Percentiles rank a stretch among this genome's conserved stretches.
Conservation (phyloP, 1,284 basidiomycete genomes). For the Puccinia coronata region DNA sequence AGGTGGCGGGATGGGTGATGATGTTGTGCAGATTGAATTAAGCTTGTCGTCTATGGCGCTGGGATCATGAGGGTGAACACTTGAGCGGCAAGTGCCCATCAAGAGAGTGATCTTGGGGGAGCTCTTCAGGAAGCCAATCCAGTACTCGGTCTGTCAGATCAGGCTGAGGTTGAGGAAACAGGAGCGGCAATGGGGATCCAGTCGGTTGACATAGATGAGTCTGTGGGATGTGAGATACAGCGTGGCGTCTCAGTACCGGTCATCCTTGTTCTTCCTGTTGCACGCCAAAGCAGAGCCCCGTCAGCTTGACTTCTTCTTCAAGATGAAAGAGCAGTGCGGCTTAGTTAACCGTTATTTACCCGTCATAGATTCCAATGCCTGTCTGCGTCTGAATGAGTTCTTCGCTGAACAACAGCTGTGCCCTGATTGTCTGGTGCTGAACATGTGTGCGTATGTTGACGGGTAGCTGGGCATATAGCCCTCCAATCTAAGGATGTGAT, state of each 20-base stretch:
- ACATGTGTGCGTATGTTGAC: constrained; percentile 19
- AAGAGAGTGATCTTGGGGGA: too few relatives aligned
- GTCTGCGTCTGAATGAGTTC: constrained; percentile 69
- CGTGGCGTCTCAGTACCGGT: constrained; percentile 71
- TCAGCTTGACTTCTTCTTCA: not conserved
- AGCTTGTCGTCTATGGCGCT: constrained; percentile 15
- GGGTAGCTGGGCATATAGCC: not conserved
- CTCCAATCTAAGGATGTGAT: constrained; percentile 25
- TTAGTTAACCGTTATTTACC: too few relatives aligned
- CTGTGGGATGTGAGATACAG: constrained; percentile 81
- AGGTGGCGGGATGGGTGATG: constrained; percentile 16
- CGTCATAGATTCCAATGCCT: too few relatives aligned
- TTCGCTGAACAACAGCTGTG: constrained; percentile 68
- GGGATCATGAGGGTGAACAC: constrained; percentile 53
- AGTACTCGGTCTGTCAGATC: constrained; percentile 80
- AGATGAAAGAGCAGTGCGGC: constrained; percentile 56
- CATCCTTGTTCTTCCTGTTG: constrained; percentile 74
- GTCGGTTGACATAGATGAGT: constrained; percentile 74
- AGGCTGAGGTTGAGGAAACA: constrained; percentile 65
- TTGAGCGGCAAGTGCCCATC: constrained; percentile 58
- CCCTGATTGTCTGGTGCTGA: constrained; percentile 52
- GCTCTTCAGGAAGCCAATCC: constrained; percentile 86
- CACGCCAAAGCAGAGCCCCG: too few relatives aligned
- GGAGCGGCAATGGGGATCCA: constrained; percentile 62
- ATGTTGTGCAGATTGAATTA: constrained; percentile 51